Evolutionary conservation across 179 eudicot genomes (phyloP), one percentile per base, ranked within the genome.

Genomic region (Beta lomatogona): DNA sequence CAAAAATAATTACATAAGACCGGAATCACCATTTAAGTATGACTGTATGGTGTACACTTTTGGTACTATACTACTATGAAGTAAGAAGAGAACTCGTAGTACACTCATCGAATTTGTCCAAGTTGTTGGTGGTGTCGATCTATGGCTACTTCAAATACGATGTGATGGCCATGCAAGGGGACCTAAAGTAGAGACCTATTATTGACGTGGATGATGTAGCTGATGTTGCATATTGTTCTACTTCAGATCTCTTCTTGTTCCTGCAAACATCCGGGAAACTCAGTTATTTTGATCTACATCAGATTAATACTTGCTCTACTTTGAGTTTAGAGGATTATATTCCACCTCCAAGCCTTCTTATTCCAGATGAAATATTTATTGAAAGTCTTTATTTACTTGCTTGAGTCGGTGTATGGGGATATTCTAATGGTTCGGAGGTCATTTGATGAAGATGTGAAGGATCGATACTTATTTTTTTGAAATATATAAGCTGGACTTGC

Each of bases 171-270:
- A 76, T 59, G 31, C 55, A 36, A 11, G 53, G 53, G 69, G 78
- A 76, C 15, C 2, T 22, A 21, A 74, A 31, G 22, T 74, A 66
- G 77, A 57, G 52, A 11, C 65, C 48, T 11, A 44, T 59, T 6
- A n/a, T n/a, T 21, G 28, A 28, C 63, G 18, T 15, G 15, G 5
- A 18, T 4, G 46, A 60, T 3, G 14, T 76, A 6, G 2, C 0
- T 60, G 78, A 76, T 41, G 78, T 21, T 31, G 77, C 64, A 13
- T 74, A 74, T 31, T 74, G 77, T 57, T 50, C 77, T 14, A 6
- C 48, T 31, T 74, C 41, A 31, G 77, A 66, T 14, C 64, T 55
- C 3, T 31, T 74, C 14, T 36, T 74, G 65, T 57, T 74, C 50
- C 1, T 74, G 46, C 45, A 25, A 67, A 10, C 2, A 31, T 36